Evolutionary conservation across 257 asterid genomes (phyloP).

Genomic region (Forsythia viridissima): DNA sequence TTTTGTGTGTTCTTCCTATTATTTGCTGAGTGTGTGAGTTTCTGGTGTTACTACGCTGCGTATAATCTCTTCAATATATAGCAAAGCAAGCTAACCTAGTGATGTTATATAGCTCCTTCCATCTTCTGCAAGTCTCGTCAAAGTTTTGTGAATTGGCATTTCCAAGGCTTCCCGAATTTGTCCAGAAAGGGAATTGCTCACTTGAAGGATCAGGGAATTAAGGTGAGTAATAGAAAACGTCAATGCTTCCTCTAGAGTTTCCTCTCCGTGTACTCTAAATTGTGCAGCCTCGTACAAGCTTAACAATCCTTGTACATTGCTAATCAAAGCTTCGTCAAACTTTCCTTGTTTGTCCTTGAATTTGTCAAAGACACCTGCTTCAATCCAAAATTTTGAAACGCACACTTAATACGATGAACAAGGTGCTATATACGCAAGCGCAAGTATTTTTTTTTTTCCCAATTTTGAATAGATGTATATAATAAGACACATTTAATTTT

Average conservation of each 20-base stretch:
- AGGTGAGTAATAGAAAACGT: conserved; percentile 29
- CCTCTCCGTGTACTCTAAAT: conserved; percentile 26
- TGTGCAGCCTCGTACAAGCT: conserved; percentile 40
- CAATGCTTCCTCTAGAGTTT: conserved; percentile 37
- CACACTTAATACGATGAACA: too few relatives aligned
- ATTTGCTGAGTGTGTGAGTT: too few relatives aligned
- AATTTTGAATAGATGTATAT: too few relatives aligned
- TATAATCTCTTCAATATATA: too few relatives aligned
- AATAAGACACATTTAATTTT: too few relatives aligned
- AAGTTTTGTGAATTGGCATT: conserved; percentile 31
- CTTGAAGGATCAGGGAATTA: not conserved
- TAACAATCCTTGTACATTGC: conserved; percentile 23
- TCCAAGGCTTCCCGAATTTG: conserved; percentile 25
- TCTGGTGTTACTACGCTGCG: too few relatives aligned
- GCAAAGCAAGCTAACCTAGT: too few relatives aligned
- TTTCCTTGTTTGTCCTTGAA: conserved; percentile 27
- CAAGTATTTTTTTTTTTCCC: too few relatives aligned
- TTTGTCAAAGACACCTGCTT: conserved; percentile 25
- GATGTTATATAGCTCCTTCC: too few relatives aligned
- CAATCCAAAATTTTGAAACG: not conserved
- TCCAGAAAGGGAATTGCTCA: not conserved
- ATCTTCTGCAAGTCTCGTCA: conserved; percentile 29
- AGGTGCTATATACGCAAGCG: too few relatives aligned
- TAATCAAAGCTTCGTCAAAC: conserved; percentile 13
- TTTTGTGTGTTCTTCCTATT: too few relatives aligned